These are phyloP conservation scores for Coemansia sp. DNA, from an alignment of 192 early-diverging fungal genomes.

Conservation along the genomic window DNA sequence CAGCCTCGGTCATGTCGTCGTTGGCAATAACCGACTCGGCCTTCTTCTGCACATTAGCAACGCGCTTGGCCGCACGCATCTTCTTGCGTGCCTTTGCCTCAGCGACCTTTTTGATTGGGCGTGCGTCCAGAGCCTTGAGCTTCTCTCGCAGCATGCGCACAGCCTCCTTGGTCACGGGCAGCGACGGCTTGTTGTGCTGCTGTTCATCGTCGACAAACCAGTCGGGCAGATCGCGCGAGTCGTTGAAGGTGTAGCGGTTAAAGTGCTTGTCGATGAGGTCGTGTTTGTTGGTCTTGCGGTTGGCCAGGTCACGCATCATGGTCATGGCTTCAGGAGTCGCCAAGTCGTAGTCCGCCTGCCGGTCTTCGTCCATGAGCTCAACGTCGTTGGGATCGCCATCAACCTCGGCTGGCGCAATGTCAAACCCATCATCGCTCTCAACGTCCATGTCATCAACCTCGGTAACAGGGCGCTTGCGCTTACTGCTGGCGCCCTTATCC, in stretches of 20 bases:
- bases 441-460: slow-evolving; percentile 43
- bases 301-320: slow-evolving; percentile 79
- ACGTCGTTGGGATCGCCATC: slow-evolving; percentile 44
- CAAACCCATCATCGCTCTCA: slow-evolving; percentile 58
- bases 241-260: slow-evolving; percentile 85
- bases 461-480: slow-evolving; percentile 54
- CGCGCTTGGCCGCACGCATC: slow-evolving; percentile 68
- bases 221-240: slow-evolving; percentile 78
- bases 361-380: slow-evolving; percentile 49
- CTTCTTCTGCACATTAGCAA: slow-evolving; percentile 86
- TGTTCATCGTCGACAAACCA: slow-evolving; percentile 95
- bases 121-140: slow-evolving; percentile 86
- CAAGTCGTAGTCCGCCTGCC: slow-evolving; percentile 62
- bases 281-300: slow-evolving; percentile 70
- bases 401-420: slow-evolving; percentile 36
- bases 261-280: slow-evolving; percentile 91
- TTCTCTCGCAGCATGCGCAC: slow-evolving; percentile 78
- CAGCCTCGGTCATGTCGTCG: slow-evolving; percentile 85
- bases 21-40: slow-evolving; percentile 80
- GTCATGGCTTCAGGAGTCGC: slow-evolving; percentile 92
- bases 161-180: slow-evolving; percentile 98
- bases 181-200: slow-evolving; percentile 80
- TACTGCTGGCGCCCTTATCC: slow-evolving; percentile 20
- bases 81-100: slow-evolving; percentile 98
- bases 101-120: slow-evolving; percentile 98